phyloP scores from a whole-genome alignment of 23 red algal genomes.

The Cyanidiococcus yangmingshanensis region DNA sequence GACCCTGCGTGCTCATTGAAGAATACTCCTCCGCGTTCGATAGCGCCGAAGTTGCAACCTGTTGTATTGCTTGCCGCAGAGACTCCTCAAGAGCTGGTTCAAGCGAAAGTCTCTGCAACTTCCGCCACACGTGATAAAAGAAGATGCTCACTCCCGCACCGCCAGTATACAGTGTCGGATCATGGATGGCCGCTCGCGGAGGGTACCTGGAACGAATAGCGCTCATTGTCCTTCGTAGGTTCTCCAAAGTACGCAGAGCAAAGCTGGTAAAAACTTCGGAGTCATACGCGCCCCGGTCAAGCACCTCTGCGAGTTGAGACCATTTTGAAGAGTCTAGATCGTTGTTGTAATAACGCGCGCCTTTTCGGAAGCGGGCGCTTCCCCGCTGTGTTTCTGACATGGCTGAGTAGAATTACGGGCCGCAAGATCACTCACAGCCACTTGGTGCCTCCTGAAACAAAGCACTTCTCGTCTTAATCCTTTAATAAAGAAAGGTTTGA shows the following conservation, averaged over 20 bases:
- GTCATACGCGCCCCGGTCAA: background rate
- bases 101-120: background rate
- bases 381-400: background rate
- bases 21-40: background rate
- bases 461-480: too few relatives aligned
- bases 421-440: too few relatives aligned
- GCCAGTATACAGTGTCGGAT: constrained; percentile 13
- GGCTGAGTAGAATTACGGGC: too few relatives aligned
- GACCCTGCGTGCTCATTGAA: background rate
- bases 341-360: background rate
- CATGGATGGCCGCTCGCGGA: background rate
- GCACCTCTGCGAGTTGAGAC: background rate
- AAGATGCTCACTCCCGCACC: background rate
- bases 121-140: constrained; percentile 2
- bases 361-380: background rate
- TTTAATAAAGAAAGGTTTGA: too few relatives aligned
- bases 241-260: background rate
- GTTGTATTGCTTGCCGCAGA: background rate
- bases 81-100: background rate
- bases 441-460: too few relatives aligned
- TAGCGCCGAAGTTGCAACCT: background rate
- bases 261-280: background rate
- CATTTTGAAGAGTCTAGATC: background rate
- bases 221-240: background rate
- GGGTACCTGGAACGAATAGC: background rate